Conservation (phyloP, 169 alveolate genomes). For the Plasmodium chabaudi region DNA sequence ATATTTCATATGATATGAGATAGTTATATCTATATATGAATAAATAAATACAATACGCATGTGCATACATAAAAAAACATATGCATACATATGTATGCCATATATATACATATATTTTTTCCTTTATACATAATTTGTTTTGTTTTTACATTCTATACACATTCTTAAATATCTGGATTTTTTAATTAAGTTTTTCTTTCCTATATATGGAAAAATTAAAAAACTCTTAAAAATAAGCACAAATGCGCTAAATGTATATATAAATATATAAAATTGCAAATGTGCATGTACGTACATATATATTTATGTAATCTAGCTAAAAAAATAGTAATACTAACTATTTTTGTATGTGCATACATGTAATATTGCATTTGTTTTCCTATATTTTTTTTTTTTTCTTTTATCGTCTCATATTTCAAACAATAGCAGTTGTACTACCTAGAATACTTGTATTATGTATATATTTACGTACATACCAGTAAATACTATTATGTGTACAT, state of each 20-base stretch:
- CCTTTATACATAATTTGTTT: no score
- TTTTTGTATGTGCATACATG: neutral
- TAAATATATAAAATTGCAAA: neutral
- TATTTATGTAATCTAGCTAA: neutral
- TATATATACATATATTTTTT: neutral
- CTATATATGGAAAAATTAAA: no score
- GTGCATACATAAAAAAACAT: neutral
- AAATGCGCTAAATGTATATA: neutral
- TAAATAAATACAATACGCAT: neutral
- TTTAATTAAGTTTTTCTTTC: no score
- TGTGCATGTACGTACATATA: conserved; percentile 6
- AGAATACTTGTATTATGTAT: no score
- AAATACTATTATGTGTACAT: no score
- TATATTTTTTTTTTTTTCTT: neutral
- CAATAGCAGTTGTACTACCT: no score
- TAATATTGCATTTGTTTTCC: neutral
- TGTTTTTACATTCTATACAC: no score
- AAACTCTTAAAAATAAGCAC: no score
- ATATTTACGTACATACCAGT: no score
- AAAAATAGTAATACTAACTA: neutral
- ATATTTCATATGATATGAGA: no score
- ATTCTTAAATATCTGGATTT: no score
- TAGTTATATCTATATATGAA: neutral
- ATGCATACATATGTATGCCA: neutral
- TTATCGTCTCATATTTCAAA: neutral